Conservation (phyloP, 495 filamentous ascomycete genomes). For the Annulohypoxylon moriforme region DNA sequence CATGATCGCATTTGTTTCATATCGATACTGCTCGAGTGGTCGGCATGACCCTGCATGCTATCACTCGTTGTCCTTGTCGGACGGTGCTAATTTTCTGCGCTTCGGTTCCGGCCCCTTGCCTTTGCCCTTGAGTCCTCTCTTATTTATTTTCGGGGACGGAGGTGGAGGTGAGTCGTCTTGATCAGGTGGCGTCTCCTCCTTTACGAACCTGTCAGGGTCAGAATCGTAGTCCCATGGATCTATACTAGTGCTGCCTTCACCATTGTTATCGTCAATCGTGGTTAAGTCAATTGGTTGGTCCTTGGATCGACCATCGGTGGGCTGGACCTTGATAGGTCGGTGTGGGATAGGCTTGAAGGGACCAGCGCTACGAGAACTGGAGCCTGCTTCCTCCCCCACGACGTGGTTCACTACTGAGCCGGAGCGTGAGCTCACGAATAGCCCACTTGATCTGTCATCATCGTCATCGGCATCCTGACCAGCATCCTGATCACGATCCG, state of each 20-base stretch:
- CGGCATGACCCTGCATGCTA: no score
- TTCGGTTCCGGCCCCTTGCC: no score
- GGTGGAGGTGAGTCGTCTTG: no score
- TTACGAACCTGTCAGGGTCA: neutral
- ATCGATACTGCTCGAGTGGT: no score
- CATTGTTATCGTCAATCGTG: neutral
- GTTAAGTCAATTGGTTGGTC: neutral
- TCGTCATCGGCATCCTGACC: neutral
- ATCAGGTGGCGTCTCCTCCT: conserved; percentile 23
- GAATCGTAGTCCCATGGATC: conserved; percentile 5
- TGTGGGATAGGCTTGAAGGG: neutral
- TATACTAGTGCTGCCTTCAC: no score
- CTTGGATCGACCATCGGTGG: neutral
- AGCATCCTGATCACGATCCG: neutral
- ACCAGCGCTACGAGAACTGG: neutral
- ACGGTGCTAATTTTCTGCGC: no score
- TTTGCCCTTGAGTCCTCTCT: no score
- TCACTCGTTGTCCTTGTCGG: no score
- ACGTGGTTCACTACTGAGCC: neutral
- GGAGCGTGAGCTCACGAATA: conserved; percentile 21
- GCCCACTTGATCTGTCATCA: conserved; percentile 7
- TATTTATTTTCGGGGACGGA: no score
- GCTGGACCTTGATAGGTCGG: neutral
- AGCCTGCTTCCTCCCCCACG: neutral
- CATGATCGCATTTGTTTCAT: no score